phyloP scores from a whole-genome alignment of 2,329 filamentous ascomycete genomes.

The Leptosphaerulina australis region DNA sequence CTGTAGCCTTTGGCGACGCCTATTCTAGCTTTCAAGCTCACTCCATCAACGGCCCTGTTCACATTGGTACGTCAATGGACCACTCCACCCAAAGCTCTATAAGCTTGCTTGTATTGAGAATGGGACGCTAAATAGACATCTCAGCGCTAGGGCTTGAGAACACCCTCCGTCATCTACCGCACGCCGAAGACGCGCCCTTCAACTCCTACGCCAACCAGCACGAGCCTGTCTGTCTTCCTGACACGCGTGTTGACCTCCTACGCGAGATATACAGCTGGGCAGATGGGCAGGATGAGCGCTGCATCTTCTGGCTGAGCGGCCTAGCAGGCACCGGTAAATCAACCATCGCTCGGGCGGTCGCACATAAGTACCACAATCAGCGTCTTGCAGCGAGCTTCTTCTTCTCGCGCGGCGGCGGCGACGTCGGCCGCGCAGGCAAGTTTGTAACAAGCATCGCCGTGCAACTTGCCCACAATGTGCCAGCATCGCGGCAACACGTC shows the following conservation, averaged over 20 bases:
- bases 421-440: slow-evolving; percentile 15
- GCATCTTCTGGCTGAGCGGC: slow-evolving; percentile 4
- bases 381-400: slow-evolving; percentile 29
- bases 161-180: too few relatives aligned
- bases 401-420: slow-evolving; percentile 16
- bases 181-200: too few relatives aligned
- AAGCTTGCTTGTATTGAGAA: too few relatives aligned
- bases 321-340: slow-evolving; percentile 44
- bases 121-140: too few relatives aligned
- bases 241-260: slow-evolving; percentile 34
- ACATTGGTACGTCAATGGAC: too few relatives aligned
- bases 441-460: slow-evolving; percentile 25
- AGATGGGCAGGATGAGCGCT: neutral
- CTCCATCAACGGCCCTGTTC: too few relatives aligned
- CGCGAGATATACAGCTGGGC: slow-evolving; percentile 1
- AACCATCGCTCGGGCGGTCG: slow-evolving; percentile 41
- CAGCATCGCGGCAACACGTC: slow-evolving; percentile 4
- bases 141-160: too few relatives aligned
- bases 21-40: slow-evolving; percentile 5
- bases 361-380: slow-evolving; percentile 16
- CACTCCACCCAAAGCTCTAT: too few relatives aligned
- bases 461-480: slow-evolving; percentile 15
- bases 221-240: slow-evolving; percentile 27
- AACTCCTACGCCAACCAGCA: slow-evolving; percentile 29
- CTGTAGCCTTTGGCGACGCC: slow-evolving; percentile 6